Conservation (phyloP, 164 flowering plant species). For the Tetracentron sinense region DNA sequence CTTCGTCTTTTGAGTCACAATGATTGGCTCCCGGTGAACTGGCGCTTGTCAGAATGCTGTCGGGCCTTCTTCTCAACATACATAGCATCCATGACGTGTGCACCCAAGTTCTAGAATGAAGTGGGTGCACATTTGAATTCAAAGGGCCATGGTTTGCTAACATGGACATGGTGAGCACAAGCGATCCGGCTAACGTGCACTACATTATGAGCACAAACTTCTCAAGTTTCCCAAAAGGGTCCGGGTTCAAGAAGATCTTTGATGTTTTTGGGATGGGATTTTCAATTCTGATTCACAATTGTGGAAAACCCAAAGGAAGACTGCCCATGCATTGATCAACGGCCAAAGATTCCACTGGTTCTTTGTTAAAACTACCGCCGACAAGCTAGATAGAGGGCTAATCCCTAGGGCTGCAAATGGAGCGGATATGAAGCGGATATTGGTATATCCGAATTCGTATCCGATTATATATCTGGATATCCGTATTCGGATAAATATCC, state of each 20-base stretch:
- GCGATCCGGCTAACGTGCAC: conserved; percentile 22
- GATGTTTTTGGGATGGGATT: too few species aligned
- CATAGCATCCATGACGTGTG: conserved; percentile 11
- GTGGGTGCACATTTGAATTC: conserved; percentile 8
- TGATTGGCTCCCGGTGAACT: conserved; percentile 2
- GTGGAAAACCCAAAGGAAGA: conserved; percentile 18
- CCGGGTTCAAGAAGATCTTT: conserved; percentile 13
- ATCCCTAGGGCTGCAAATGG: too few species aligned
- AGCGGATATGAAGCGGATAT: too few species aligned
- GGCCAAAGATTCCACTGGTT: conserved; percentile 11
- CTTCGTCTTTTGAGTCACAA: neutral
- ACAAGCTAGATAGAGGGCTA: conserved; percentile 21
- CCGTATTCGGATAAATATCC: too few species aligned
- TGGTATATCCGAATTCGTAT: too few species aligned
- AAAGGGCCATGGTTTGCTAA: conserved; percentile 17
- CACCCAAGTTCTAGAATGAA: neutral
- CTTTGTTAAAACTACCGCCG: conserved; percentile 8
- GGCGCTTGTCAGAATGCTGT: conserved; percentile 17
- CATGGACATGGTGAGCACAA: conserved; percentile 12
- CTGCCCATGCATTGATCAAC: conserved; percentile 7
- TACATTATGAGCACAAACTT: conserved; percentile 15
- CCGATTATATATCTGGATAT: too few species aligned
- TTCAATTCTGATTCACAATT: conserved; percentile 16
- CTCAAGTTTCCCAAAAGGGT: conserved; percentile 18
- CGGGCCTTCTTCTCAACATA: conserved; percentile 6